A percentile compares a stretch with the other conserved stretches of the same genome.
Conservation (phyloP, 1,284 basidiomycete genomes). For the Dichomitus squalens region DNA sequence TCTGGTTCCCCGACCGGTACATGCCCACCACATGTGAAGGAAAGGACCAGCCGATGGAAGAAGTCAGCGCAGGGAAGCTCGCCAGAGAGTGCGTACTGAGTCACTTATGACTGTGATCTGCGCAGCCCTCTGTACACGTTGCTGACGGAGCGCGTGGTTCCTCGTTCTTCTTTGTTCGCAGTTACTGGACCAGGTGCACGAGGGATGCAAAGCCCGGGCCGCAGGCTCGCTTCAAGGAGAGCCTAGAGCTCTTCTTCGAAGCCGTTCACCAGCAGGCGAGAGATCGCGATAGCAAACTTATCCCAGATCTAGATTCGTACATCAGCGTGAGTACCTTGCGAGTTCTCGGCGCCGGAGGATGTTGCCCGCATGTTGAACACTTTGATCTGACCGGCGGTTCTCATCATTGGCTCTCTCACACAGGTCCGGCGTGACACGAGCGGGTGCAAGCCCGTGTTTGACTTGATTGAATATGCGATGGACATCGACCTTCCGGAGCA, state of each 20-base stretch:
- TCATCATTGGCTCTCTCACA: neutral
- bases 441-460: conserved; percentile 43
- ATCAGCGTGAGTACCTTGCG: conserved; percentile 31
- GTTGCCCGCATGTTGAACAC: neutral
- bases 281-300: conserved; percentile 33
- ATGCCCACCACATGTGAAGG: conserved; percentile 26
- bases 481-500: conserved; percentile 42
- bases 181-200: conserved; percentile 41
- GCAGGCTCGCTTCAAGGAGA: conserved; percentile 40
- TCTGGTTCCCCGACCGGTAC: conserved; percentile 38
- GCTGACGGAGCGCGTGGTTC: neutral
- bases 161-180: conserved; percentile 1
- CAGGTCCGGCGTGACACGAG: conserved; percentile 30
- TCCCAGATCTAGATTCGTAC: conserved; percentile 43
- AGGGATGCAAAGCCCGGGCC: conserved; percentile 32
- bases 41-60: conserved; percentile 22
- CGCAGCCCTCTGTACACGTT: neutral
- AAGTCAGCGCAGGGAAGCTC: conserved; percentile 31
- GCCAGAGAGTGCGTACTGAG: conserved; percentile 34
- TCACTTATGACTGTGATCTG: neutral
- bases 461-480: conserved; percentile 43
- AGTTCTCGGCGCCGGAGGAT: neutral
- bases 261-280: conserved; percentile 39
- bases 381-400: neutral
- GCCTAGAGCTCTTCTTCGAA: conserved; percentile 40